These are phyloP conservation scores for Pythium volutum DNA, from an alignment of 352 stramenopile genomes.

Conservation along the genomic window DNA sequence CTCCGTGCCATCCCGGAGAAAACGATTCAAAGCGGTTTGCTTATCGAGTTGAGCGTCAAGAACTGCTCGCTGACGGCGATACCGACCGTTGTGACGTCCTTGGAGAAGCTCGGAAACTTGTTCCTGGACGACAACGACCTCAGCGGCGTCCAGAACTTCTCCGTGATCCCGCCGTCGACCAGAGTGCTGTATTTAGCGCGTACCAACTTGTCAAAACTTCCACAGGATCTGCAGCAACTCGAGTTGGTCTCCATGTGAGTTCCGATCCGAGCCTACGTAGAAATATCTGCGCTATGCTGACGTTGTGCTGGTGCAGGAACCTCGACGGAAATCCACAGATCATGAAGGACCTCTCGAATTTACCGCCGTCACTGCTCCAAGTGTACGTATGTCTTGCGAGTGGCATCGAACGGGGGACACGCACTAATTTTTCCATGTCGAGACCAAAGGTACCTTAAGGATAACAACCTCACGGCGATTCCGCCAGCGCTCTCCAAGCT, in stretches of 20 bases:
- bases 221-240: not conserved
- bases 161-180: not conserved
- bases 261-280: too few relatives aligned
- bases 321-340: not conserved
- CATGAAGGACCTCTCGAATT: not conserved
- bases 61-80: not conserved
- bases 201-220: not conserved
- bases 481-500: not conserved
- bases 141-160: not conserved
- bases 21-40: not conserved
- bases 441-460: not conserved
- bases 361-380: not conserved
- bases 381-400: not conserved
- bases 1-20: not conserved
- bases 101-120: not conserved
- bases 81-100: not conserved
- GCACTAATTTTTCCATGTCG: not conserved
- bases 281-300: too few relatives aligned
- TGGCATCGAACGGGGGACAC: too few relatives aligned
- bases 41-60: not conserved
- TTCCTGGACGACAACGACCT: not conserved
- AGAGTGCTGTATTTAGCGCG: not conserved
- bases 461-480: not conserved
- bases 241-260: too few relatives aligned
- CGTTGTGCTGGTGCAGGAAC: not conserved